phyloP scores from a whole-genome alignment of 202 grass and related monocot species.

The Panicum hallii region DNA sequence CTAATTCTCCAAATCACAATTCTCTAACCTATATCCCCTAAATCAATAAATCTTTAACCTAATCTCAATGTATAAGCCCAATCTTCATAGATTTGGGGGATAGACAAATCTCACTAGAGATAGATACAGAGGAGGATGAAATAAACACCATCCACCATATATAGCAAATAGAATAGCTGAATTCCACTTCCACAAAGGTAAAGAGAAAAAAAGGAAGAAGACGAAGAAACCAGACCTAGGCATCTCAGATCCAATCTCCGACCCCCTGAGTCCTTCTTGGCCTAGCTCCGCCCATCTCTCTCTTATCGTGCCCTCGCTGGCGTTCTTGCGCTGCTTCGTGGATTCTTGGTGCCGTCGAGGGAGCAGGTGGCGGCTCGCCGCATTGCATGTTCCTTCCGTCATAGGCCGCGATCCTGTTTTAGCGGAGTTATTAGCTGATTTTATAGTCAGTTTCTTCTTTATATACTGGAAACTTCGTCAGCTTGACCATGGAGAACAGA shows the following conservation, averaged over 20 bases:
- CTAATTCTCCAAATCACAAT: background rate
- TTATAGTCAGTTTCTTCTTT: background rate
- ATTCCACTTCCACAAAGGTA: background rate
- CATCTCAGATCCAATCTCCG: background rate
- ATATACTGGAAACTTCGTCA: too few species aligned
- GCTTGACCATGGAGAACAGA: too few species aligned
- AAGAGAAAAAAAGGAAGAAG: background rate
- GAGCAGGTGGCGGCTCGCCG: background rate
- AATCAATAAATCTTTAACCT: background rate
- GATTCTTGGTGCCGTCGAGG: background rate
- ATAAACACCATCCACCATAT: background rate
- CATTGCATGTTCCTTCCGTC: background rate
- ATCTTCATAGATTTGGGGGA: background rate
- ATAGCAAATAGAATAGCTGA: background rate
- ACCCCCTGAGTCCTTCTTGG: background rate
- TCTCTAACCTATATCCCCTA: background rate
- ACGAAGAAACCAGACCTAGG: background rate
- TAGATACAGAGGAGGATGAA: background rate
- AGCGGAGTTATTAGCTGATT: background rate
- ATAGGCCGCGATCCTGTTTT: background rate
- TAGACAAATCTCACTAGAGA: background rate
- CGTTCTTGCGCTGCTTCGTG: background rate
- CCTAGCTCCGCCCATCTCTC: background rate
- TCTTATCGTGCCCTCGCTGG: background rate
- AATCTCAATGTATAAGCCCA: background rate